These are phyloP conservation scores for Cercophora newfieldiana DNA, from an alignment of 495 filamentous ascomycete species.

Conservation along the genomic window DNA sequence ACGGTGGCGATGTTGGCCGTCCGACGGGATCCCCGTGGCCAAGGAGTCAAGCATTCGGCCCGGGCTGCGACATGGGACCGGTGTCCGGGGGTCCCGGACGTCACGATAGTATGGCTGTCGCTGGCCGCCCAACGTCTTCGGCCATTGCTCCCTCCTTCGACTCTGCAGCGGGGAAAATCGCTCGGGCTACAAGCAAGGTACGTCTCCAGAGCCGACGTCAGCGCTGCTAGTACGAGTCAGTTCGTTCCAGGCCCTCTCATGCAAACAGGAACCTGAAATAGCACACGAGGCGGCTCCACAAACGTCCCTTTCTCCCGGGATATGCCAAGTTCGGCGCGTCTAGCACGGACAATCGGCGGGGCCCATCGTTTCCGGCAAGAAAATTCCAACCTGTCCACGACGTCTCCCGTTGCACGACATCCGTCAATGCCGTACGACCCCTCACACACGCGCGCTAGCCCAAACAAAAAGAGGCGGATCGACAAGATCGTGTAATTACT, in stretches of 20 bases:
- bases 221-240: neutral
- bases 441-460: neutral
- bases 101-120: no score
- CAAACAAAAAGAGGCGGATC: neutral
- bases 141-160: no score
- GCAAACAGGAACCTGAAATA: neutral
- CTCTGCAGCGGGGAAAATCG: no score
- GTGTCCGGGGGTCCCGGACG: no score
- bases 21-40: no score
- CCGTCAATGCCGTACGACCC: no score
- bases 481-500: conserved; percentile 10
- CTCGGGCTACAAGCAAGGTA: no score
- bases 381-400: neutral
- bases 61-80: no score
- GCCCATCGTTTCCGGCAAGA: neutral
- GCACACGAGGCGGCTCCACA: neutral
- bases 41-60: no score
- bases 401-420: no score
- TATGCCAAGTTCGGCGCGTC: neutral
- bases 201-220: neutral
- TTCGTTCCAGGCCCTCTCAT: neutral
- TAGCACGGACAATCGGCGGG: neutral
- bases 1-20: neutral
- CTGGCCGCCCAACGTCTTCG: no score
- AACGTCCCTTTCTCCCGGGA: neutral